phyloP scores from a whole-genome alignment of 1,139 yeast genomes.

The Pichia inconspicua region DNA sequence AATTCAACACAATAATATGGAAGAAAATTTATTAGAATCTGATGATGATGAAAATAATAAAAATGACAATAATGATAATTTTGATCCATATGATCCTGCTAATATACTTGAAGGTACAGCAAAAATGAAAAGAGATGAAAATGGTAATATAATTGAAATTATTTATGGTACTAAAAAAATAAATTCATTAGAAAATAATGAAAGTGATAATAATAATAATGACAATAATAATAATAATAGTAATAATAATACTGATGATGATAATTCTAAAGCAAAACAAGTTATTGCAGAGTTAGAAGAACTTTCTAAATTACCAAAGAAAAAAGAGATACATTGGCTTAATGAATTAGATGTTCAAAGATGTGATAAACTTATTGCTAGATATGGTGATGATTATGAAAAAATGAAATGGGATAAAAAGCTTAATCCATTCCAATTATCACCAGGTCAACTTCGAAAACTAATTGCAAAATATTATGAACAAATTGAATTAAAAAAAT shows the following conservation, averaged over 20 bases:
- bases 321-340: constrained; percentile 45
- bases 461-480: constrained; percentile 4
- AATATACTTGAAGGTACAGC: constrained; percentile 77
- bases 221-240: background rate
- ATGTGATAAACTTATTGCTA: constrained; percentile 55
- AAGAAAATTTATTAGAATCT: constrained; percentile 16
- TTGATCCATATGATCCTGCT: constrained; percentile 43
- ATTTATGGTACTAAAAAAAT: constrained; percentile 54
- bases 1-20: constrained; percentile 24
- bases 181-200: too few relatives aligned
- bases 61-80: constrained; percentile 26
- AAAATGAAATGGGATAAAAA: constrained; percentile 91
- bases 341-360: constrained; percentile 72
- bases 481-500: background rate
- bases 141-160: constrained; percentile 62
- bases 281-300: constrained; percentile 56
- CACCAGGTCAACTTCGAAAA: constrained; percentile 54
- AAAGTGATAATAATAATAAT: too few relatives aligned
- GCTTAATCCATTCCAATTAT: constrained; percentile 74
- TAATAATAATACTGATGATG: constrained; percentile 24
- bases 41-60: constrained; percentile 27
- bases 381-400: constrained; percentile 81
- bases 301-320: constrained; percentile 44
- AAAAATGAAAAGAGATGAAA: constrained; percentile 63
- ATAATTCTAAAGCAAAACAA: constrained; percentile 37